Evolutionary conservation across 2,329 filamentous ascomycete genomes (phyloP).

Genomic region (Penicillium sp.): DNA sequence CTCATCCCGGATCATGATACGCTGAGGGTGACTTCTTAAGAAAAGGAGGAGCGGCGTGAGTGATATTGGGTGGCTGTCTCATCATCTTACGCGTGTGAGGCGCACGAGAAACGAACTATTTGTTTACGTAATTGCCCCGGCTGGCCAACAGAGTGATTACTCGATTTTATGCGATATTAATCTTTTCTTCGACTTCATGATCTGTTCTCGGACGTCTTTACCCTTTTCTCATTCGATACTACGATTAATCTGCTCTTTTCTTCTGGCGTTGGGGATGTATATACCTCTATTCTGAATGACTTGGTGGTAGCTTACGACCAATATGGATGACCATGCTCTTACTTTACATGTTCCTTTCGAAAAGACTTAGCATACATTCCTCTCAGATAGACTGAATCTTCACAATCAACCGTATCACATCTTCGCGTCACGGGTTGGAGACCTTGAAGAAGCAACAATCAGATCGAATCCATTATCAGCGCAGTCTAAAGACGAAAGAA

Average conservation of each 20-base stretch:
- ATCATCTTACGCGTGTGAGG: neutral
- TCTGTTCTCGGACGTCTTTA: conserved; percentile 5
- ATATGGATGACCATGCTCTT: conserved; percentile 5
- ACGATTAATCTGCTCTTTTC: neutral
- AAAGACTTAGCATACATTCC: neutral
- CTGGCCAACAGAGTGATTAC: neutral
- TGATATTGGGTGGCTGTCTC: conserved; percentile 3
- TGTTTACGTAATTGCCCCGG: neutral
- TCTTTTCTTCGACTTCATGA: neutral
- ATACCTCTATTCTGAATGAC: neutral
- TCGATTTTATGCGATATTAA: neutral
- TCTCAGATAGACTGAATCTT: neutral
- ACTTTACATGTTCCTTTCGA: neutral
- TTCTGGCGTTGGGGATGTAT: conserved; percentile 9
- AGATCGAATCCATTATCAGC: conserved; percentile 8
- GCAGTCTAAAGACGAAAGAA: neutral
- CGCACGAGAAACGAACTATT: neutral
- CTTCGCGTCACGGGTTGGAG: conserved; percentile 11
- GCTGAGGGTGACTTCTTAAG: conserved; percentile 10
- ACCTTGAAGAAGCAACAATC: conserved; percentile 9
- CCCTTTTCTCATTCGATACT: neutral
- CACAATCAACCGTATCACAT: conserved; percentile 10
- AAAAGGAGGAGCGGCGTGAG: neutral
- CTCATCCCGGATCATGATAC: conserved; percentile 57
- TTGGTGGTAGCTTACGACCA: conserved; percentile 9